Evolutionary conservation across 768 basidiomycete species (phyloP).

Genomic region (Russula sp.): DNA sequence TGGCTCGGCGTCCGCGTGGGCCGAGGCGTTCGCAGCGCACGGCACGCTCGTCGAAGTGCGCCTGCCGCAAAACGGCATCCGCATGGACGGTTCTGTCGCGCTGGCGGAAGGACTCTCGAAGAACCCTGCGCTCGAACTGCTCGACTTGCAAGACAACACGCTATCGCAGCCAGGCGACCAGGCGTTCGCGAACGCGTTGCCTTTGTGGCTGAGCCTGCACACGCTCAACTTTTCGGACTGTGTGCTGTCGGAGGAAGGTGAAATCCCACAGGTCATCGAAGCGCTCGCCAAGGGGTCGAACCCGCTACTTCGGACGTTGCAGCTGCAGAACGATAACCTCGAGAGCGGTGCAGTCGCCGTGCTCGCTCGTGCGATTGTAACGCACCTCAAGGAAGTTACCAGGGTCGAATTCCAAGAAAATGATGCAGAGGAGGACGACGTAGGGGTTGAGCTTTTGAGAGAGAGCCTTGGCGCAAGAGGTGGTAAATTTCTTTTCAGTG

Average conservation of each 20-base stretch:
- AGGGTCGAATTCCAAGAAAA: slow-evolving; percentile 86
- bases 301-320: slow-evolving; percentile 63
- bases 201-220: slow-evolving; percentile 61
- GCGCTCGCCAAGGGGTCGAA: slow-evolving; percentile 64
- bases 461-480: slow-evolving; percentile 54
- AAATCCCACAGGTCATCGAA: slow-evolving; percentile 57
- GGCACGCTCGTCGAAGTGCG: slow-evolving; percentile 75
- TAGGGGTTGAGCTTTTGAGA: slow-evolving; percentile 46
- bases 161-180: slow-evolving; percentile 52
- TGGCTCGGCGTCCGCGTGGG: slow-evolving; percentile 78
- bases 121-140: slow-evolving; percentile 55
- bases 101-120: slow-evolving; percentile 69
- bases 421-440: slow-evolving; percentile 74
- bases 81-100: slow-evolving; percentile 80
- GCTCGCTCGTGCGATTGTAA: slow-evolving; percentile 57
- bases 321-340: slow-evolving; percentile 90
- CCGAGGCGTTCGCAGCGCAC: slow-evolving; percentile 81
- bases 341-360: slow-evolving; percentile 59
- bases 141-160: slow-evolving; percentile 93
- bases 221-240: slow-evolving; percentile 92
- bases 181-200: slow-evolving; percentile 56
- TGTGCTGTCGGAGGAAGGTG: slow-evolving; percentile 75
- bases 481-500: slow-evolving; percentile 57
- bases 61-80: slow-evolving; percentile 97
- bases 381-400: slow-evolving; percentile 51